Percentiles rank a stretch among this genome's conserved stretches.
Evolutionary conservation across 306 rosid species (phyloP).

Genomic region (Abrus precatorius): DNA sequence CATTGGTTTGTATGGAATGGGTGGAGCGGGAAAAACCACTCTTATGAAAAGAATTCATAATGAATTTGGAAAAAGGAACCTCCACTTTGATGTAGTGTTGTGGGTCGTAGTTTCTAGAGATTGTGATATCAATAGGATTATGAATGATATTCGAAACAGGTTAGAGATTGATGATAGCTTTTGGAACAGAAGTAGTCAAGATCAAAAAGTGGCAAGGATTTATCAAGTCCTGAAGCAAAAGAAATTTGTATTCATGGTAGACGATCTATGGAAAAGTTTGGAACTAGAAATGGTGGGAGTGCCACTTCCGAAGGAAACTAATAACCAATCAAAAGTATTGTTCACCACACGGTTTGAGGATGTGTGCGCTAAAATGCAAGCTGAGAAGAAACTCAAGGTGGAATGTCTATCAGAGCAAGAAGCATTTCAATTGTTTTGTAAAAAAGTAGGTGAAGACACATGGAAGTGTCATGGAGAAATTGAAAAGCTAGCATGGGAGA

Average conservation of each 20-base stretch:
- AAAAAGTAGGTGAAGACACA: slow-evolving; percentile 33
- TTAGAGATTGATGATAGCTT: neutral
- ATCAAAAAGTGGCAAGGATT: slow-evolving; percentile 17
- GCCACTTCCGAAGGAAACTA: neutral
- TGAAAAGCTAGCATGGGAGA: neutral
- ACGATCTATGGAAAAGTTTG: slow-evolving; percentile 49
- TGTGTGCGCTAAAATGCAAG: slow-evolving; percentile 49
- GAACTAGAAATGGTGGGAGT: slow-evolving; percentile 43
- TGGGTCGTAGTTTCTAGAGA: slow-evolving; percentile 48
- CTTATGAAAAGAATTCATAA: slow-evolving; percentile 29
- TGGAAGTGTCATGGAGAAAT: neutral
- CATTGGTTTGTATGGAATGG: slow-evolving; percentile 54
- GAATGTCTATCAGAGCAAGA: slow-evolving; percentile 6
- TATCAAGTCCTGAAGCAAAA: neutral
- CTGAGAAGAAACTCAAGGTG: slow-evolving; percentile 11
- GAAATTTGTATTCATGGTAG: slow-evolving; percentile 37
- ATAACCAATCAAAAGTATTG: slow-evolving; percentile 30
- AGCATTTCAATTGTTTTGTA: slow-evolving; percentile 40
- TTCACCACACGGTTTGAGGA: slow-evolving; percentile 45
- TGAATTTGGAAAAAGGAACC: slow-evolving; percentile 10
- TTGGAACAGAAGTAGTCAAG: neutral
- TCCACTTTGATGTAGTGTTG: slow-evolving; percentile 10
- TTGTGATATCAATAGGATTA: neutral
- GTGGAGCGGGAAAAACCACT: slow-evolving; percentile 41
- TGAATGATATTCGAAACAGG: slow-evolving; percentile 16